These are phyloP conservation scores for Mycena crocata DNA, from an alignment of 768 basidiomycete genomes.

Conservation along the genomic window DNA sequence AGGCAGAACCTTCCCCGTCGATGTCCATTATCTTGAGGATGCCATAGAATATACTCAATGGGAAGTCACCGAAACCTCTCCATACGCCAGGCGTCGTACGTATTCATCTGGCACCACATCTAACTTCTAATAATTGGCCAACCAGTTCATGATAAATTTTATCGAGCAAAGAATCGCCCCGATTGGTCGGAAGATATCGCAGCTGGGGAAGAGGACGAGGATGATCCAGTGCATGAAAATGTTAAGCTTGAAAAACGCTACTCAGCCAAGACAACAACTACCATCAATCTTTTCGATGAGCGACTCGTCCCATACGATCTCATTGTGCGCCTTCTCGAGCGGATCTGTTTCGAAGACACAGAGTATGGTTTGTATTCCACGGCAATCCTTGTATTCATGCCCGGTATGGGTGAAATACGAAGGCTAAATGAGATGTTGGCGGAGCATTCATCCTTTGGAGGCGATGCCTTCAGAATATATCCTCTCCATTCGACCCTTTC, in stretches of 20 bases:
- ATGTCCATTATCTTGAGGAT: conserved; percentile 88
- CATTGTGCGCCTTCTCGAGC: conserved; percentile 85
- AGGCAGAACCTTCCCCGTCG: conserved; percentile 95
- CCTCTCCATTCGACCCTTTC: conserved; percentile 95
- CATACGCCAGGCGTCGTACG: conserved; percentile 80
- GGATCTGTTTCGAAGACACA: conserved; percentile 78
- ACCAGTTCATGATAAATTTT: conserved; percentile 73
- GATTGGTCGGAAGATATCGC: conserved; percentile 87
- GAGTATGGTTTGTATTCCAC: conserved; percentile 68
- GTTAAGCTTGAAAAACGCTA: conserved; percentile 83
- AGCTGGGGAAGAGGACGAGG: conserved; percentile 75
- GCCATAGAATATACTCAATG: conserved; percentile 86
- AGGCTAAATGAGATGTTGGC: conserved; percentile 83
- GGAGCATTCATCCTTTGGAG: conserved; percentile 81
- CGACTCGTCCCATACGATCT: conserved; percentile 92
- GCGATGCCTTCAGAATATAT: conserved; percentile 76
- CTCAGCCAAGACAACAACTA: conserved; percentile 76
- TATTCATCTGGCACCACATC: conserved; percentile 21
- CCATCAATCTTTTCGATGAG: conserved; percentile 89
- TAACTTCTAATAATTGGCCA: conserved; percentile 7
- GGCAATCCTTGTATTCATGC: conserved; percentile 93
- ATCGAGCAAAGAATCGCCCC: conserved; percentile 66
- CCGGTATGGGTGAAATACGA: conserved; percentile 94
- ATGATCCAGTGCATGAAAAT: conserved; percentile 55
- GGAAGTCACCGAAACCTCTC: conserved; percentile 83